Conservation (phyloP, 2,329 filamentous ascomycete genomes). For the Sporothrix euskadiensis region DNA sequence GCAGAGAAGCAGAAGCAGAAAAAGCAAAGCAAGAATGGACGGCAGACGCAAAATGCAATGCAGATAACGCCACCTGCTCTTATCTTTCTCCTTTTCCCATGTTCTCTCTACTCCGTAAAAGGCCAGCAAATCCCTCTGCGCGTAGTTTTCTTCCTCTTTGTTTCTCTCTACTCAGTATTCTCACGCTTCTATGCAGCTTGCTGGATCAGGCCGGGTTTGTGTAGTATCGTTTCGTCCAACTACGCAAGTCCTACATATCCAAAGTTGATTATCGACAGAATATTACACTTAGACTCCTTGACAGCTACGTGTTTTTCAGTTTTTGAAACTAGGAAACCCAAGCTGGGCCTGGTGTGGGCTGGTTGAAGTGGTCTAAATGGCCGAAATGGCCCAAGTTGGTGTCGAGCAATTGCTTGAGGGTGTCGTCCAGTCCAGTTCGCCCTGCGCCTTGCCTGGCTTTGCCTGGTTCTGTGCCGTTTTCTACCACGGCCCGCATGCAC, state of each 20-base stretch:
- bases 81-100: background rate
- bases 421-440: background rate
- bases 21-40: background rate
- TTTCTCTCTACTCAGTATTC: background rate
- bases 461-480: background rate
- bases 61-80: background rate
- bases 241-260: background rate
- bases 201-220: background rate
- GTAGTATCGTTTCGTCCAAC: conserved; percentile 16
- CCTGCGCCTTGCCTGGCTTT: background rate
- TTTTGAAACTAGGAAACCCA: background rate
- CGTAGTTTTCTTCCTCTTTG: background rate
- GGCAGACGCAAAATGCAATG: background rate
- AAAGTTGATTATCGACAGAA: background rate
- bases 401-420: background rate
- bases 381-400: background rate
- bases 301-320: background rate
- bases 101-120: background rate
- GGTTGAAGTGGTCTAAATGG: background rate
- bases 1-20: background rate
- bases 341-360: background rate
- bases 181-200: conserved; percentile 8
- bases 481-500: background rate
- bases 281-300: background rate
- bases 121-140: background rate